Evolutionary conservation across 78 protist species (phyloP).

Genomic region (Dictyostelium intermedium): DNA sequence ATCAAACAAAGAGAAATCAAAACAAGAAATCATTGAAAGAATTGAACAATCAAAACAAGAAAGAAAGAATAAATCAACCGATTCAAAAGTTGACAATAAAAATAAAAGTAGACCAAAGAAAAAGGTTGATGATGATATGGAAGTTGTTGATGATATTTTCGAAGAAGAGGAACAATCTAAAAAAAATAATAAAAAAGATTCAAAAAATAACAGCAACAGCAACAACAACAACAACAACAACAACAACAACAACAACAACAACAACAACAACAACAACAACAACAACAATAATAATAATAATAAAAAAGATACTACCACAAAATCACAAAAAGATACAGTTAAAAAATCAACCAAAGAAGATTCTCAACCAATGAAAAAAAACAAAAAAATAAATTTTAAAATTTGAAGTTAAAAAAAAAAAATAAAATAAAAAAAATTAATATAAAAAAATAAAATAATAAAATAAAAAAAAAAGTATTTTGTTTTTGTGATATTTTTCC

Average conservation of each 20-base stretch:
- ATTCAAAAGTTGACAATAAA: slow-evolving; percentile 54
- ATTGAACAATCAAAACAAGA: slow-evolving; percentile 44
- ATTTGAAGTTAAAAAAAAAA: neutral
- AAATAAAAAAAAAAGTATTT: too few relatives aligned
- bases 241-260: neutral
- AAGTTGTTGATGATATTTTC: slow-evolving; percentile 15
- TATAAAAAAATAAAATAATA: too few relatives aligned
- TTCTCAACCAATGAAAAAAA: slow-evolving; percentile 11
- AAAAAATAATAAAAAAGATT: neutral
- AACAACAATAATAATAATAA: neutral
- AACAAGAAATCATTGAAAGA: neutral
- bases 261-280: neutral
- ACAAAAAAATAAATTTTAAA: neutral
- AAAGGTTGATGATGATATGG: slow-evolving; percentile 33
- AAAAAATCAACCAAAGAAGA: neutral
- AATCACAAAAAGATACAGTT: neutral
- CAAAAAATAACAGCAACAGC: neutral
- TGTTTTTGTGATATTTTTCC: too few relatives aligned
- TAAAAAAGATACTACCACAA: neutral
- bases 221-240: neutral
- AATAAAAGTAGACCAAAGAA: slow-evolving; percentile 52
- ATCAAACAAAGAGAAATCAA: neutral
- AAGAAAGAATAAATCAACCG: slow-evolving; percentile 18
- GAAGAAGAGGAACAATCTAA: neutral
- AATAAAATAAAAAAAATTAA: neutral